Evolutionary conservation across 495 filamentous ascomycete genomes (phyloP), one percentile per base, ranked within the genome.

Genomic region (Aspergillus steynii): DNA sequence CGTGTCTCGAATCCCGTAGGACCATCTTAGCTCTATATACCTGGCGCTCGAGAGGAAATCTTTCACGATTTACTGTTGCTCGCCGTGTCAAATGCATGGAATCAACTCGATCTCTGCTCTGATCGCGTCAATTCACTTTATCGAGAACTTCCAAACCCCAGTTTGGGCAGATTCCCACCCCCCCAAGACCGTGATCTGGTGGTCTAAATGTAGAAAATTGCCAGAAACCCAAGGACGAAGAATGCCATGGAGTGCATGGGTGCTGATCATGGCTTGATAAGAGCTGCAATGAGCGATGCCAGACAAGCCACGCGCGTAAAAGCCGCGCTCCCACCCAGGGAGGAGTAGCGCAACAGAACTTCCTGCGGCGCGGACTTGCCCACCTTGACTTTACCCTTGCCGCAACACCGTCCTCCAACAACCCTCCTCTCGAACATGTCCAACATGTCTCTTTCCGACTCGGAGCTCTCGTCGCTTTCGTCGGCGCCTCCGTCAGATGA

Each of bases 401-500:
- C 66, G 68, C 62, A 67, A 64, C 55, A 67, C 62, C 64, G 68
- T 66, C 63, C 42, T 60, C 62, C 59, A 65, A 62, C 56, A 55
- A 52, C 15, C 42, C 60, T 61, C 50, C 42, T 50, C 37, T 34
- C 60, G 61, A 70, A 62, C 64, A 68, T 65, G 53, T 71, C 69
- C 47, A 76, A 62, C 64, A 83, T 84, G 81, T 78, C 82, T 47
- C 73, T 74, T 55, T 82, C 82, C 50, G 82, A 81, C 53, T 84
- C 81, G 56, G 82, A 82, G 28, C 72, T 78, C 52, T 86, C 84
- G 7, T 84, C 83, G n/a, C 73, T 86, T 37, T 86, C 84, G 50
- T 86, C 84, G 55, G 76, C 83, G 51, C 81, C 85, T 10, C 80
- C 80, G 50, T 82, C 82, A 25, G 84, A 83, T 65, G 82, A 85